A percentile compares a stretch with the other conserved stretches of the same genome.
Conservation (phyloP, 768 basidiomycete species). For the Tricholoma terreum region DNA sequence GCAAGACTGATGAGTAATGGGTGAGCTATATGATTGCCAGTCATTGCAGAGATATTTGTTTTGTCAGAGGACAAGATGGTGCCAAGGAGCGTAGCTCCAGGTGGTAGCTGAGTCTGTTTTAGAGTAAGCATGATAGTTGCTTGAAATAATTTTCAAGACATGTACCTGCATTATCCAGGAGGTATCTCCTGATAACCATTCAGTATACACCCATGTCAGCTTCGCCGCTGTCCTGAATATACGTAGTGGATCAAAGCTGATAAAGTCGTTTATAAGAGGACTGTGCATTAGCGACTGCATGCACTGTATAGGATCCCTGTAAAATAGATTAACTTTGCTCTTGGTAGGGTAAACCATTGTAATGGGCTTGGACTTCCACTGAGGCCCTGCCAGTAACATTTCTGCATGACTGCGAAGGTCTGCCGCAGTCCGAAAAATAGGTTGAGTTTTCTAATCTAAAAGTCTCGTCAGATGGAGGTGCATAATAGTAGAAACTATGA, state of each 20-base stretch:
- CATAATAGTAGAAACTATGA: background rate
- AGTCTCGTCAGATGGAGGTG: background rate
- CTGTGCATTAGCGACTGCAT: background rate
- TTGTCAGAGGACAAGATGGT: no score
- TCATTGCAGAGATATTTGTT: conserved; percentile 14
- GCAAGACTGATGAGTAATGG: conserved; percentile 14
- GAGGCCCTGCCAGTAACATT: background rate
- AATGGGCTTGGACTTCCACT: background rate
- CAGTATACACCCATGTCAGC: no score
- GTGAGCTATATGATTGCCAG: conserved; percentile 10
- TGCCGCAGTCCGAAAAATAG: no score
- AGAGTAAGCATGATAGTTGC: background rate
- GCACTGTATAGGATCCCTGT: background rate
- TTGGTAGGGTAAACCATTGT: background rate
- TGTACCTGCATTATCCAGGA: background rate
- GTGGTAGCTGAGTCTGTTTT: background rate
- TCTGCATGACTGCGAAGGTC: no score
- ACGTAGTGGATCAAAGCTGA: background rate
- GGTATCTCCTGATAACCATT: background rate
- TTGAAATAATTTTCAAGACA: background rate
- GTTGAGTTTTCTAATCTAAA: background rate
- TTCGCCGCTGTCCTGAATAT: background rate
- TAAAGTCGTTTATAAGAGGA: background rate
- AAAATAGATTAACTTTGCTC: background rate
- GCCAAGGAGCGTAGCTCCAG: no score